Evolutionary conservation across 495 filamentous ascomycete genomes (phyloP), one percentile per base, ranked within the genome.

Genomic region (Neurospora hispaniola): DNA sequence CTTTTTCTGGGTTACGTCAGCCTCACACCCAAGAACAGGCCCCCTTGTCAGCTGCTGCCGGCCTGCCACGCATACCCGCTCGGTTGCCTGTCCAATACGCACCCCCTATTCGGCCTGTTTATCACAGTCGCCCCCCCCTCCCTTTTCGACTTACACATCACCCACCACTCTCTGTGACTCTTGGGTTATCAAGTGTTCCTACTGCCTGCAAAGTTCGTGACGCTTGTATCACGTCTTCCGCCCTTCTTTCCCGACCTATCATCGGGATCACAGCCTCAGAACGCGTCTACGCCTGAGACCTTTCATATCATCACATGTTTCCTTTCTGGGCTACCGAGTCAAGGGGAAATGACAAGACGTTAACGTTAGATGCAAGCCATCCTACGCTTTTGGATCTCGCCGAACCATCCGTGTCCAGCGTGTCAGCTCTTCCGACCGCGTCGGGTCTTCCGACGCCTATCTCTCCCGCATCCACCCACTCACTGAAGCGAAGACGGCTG

Each of bases 261-360:
- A 6, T 66, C 54, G 54, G 54, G 54, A 66, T 66, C 5, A 6
- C 54, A 35, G 54, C 54, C 54, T 66, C 54, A 66, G 54, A 66
- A 35, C 54, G 54, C 54, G 14, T 66, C 23, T 66, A 18, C 54
- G 12, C 71, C 31, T 27, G 54, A 66, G 54, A 35, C 27, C 27
- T 66, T 66, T 14, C 14, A 66, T 78, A 76, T 79, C 79, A 78
- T 76, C 77, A 79, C 76, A 85, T 85, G 84, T 85, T 85, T 79
- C 81, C 81, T 75, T 86, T 86, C 76, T 86, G 85, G 85, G 78
- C 78, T 75, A 82, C 83, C 75, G 83, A 85, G 71, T 77, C 82
- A 18, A 82, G 81, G 83, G 84, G 80, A 84, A 82, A 80, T 78
- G 81, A 85, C 42, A 84, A 81, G 79, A 77, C 81, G 70, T 42